Base-by-base conservation (phyloP, 352 stramenopile species). In the Phytopythium cucurbitacearum region DNA sequence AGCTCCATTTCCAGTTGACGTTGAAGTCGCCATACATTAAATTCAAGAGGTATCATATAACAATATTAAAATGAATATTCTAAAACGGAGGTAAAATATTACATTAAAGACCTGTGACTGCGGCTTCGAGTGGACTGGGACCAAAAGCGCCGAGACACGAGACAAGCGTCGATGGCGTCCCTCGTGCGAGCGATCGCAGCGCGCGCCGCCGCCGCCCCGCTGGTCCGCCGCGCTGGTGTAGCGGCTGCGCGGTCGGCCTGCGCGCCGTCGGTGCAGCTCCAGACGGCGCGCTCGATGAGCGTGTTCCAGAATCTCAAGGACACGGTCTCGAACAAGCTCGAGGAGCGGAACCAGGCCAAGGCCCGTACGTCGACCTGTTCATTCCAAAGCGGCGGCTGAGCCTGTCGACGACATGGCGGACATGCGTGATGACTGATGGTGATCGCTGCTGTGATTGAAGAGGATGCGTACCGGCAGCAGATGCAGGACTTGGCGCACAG, bases 281-380 rank as follows among this genome's bases (percentile, higher is more conserved):
- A 66, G 56, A 67, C 80, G 53, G 73, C 62, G 66, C 85, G 85
- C 58, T 71, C 56, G 42, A 82, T 94, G 60, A 69, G 85, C 58
- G 60, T 94, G 40, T 89, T 94, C 57, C 75, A 67, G 47, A 86
- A 64, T 59, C 69, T 94, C 45, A 79, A 78, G 40, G 79, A 93
- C 53, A 73, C 76, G 7, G 73, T 94, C 35, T 78, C 74, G 46
- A 60, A 67, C 58, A 92, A 91, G 65, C 64, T 94, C 56, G 76
- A 92, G 65, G 71, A 91, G 65, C 80, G 82, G 66, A 93, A 89
- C 60, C 66, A 88, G 42, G 69, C 64, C 47, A 94, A 94, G 60
- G 48, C 48, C 48, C 48, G 48, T 53, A 44, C 48, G 48, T 52
- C 3, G 21, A 7, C 38, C 9, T 44, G 16, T 4, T 13, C 4